These are phyloP conservation scores for Endothia cerciana DNA, from an alignment of 2,329 filamentous ascomycete genomes.

Conservation along the genomic window DNA sequence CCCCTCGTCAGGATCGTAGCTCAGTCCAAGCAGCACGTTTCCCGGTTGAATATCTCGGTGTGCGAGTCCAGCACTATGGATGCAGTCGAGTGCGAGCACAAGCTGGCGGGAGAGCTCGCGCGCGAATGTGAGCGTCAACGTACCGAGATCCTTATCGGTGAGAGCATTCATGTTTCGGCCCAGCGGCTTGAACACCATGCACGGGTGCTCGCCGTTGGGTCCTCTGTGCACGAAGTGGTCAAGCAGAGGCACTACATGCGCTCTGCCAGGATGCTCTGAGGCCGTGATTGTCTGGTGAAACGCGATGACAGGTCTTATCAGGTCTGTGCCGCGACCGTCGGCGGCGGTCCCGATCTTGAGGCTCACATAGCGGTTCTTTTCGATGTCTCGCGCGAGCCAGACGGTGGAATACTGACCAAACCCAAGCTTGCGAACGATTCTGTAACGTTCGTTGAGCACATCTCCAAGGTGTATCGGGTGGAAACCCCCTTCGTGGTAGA, in stretches of 20 bases:
- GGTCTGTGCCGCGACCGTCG: not conserved
- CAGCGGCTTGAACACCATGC: constrained; percentile 28
- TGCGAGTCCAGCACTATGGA: constrained; percentile 1
- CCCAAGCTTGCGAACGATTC: constrained; percentile 46
- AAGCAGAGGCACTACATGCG: not conserved
- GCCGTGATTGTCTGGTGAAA: not conserved
- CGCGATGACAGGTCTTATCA: not conserved
- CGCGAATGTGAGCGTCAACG: constrained; percentile 5
- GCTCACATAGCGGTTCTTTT: constrained; percentile 6
- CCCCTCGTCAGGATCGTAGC: constrained; percentile 1
- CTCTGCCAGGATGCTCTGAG: not conserved
- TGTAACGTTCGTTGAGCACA: constrained; percentile 42
- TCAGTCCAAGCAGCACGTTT: constrained; percentile 6
- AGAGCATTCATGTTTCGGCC: constrained; percentile 1
- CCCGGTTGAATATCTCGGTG: constrained; percentile 5
- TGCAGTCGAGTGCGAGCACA: constrained; percentile 2
- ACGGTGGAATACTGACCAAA: constrained; percentile 47
- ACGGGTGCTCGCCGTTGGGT: constrained; percentile 34
- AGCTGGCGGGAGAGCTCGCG: constrained; percentile 4
- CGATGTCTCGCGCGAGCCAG: constrained; percentile 40
- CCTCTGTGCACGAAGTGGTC: constrained; percentile 32
- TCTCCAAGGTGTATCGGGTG: constrained; percentile 48
- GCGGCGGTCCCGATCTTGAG: constrained; percentile 12
- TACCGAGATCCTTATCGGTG: not conserved
- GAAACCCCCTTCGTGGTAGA: constrained; percentile 38